Evolutionary conservation across 2,329 filamentous ascomycete species (phyloP), one percentile per base, ranked within the genome.

Genomic region (Eutypella sp.): DNA sequence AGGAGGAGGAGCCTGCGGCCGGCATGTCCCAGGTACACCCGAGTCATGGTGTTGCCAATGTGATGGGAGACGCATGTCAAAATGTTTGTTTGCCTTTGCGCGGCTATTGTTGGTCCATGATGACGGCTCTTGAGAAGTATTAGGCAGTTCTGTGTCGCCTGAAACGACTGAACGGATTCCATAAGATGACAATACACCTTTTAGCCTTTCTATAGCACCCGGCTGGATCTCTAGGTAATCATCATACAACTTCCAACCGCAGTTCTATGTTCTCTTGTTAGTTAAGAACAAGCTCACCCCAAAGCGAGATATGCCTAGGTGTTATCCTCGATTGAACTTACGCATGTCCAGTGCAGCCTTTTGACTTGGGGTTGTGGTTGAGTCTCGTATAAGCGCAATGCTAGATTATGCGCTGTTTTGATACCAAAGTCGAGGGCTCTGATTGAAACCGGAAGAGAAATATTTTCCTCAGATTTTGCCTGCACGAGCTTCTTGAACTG

Each of bases 171-270:
- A 25, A n/a, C 23, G 22, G n/a, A 39, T 38, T 15, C 39, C 33
- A 27, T 42, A 47, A 13, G 25, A 38, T 5, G 41, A 19, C n/a
- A 47, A 19, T 4, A 38, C 11, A 5, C 20, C 25, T 27, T 41
- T 31, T n/a, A 45, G 27, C 3, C 11, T 20, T 34, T 39, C 23
- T 13, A 48, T 31, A 33, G 46, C 46, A 19, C 42, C 42, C 8
- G 33, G n/a, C 27, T 24, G 33, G 16, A 16, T 33, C 27, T 48
- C 46, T 16, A 43, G 20, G 31, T 48, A 48, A 16, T 48, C 46
- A 13, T 48, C 46, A 19, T 48, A 42, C 23, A 45, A 20, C 13
- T 24, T 31, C 11, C 41, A 33, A 16, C 42, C 39, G 19, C 42
- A 48, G 15, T 13, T 36, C 33, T 36, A 11, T 29, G 13, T 8